These are phyloP conservation scores for Kuraishia borneana DNA, from an alignment of 805 yeast genomes.

Conservation along the genomic window DNA sequence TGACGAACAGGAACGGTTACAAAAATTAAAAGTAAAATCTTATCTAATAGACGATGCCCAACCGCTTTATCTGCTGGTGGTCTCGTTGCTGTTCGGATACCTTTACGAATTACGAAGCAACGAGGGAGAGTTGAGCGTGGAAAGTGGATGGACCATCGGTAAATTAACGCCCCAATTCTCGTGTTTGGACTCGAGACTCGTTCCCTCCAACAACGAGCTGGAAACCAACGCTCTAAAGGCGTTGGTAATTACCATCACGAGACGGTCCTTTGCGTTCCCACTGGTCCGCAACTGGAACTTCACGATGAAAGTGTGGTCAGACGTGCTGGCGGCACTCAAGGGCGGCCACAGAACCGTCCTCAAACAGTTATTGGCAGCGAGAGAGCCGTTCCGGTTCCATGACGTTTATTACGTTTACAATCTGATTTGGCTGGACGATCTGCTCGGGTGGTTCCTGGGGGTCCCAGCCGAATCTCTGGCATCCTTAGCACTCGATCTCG, in stretches of 20 bases:
- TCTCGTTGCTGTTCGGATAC: conserved; percentile 62
- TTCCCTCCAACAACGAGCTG: conserved; percentile 20
- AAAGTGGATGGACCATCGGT: conserved; percentile 93
- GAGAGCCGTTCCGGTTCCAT: conserved; percentile 71
- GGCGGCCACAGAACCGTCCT: conserved; percentile 63
- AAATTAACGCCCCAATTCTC: conserved; percentile 72
- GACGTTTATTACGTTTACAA: conserved; percentile 81
- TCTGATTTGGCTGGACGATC: conserved; percentile 64
- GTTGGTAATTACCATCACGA: conserved; percentile 45
- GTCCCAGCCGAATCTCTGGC: too few species aligned
- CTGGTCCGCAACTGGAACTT: conserved; percentile 63
- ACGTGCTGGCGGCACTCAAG: conserved; percentile 50
- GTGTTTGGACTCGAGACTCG: conserved; percentile 52
- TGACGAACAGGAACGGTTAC: conserved; percentile 57
- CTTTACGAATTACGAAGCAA: conserved; percentile 69
- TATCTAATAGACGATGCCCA: conserved; percentile 45
- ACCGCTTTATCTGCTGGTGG: conserved; percentile 48
- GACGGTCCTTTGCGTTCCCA: conserved; percentile 75
- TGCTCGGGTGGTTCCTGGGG: conserved; percentile 57
- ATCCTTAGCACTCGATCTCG: too few species aligned
- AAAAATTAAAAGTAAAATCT: conserved; percentile 51
- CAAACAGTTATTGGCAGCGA: conserved; percentile 43
- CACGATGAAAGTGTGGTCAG: conserved; percentile 58
- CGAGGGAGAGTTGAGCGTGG: conserved; percentile 61
- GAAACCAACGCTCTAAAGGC: conserved; percentile 33